Evolutionary conservation across 1,284 basidiomycete genomes (phyloP), one percentile per base, ranked within the genome.

Genomic region (Vanrija sp.): DNA sequence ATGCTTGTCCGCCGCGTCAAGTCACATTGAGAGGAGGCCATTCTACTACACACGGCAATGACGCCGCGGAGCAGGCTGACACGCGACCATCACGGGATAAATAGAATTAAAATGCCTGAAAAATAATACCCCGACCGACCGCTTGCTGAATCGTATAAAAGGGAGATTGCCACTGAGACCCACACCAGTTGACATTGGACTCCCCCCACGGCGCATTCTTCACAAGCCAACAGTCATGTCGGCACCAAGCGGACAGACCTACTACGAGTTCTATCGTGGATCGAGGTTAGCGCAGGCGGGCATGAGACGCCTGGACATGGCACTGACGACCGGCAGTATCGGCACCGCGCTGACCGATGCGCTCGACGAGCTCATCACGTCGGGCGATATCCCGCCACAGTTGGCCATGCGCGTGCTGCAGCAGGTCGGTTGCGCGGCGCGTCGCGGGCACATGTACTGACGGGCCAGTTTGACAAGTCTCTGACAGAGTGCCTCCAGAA

Each of bases 291-390:
- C 45, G 39, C 14, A 8, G 39, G 28, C 28, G 28, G 28, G 28
- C 21, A 23, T 23, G 21, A 23, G 21, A 23, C 21, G 21, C 21
- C 21, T 23, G 21, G 21, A 23, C 21, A 23, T 23, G 21, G 10
- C 28, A 28, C 28, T 28, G 28, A 28, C 28, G 7, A 28, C 28
- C 23, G 25, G 55, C 68, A 98, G 95, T 65, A 91, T 98, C 77
- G 95, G 95, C 43, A 91, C 94, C 82, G 92, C 95, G 46, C 83
- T 98, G 54, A 97, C 95, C n/a, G 95, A 98, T 80, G 93, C 95
- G 62, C 85, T 98, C 66, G 95, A 98, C 79, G 95, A 98, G 79
- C 85, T 98, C 60, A 98, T 98, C 71, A 96, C 94, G 50, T 91
- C 88, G 65, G 95, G 95, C 2, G 88, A 91, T 56, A 98, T 98